Evolutionary conservation across 73 alveolate species (phyloP), one percentile per base, ranked within the genome.

Genomic region (Paramecium sonneborni): DNA sequence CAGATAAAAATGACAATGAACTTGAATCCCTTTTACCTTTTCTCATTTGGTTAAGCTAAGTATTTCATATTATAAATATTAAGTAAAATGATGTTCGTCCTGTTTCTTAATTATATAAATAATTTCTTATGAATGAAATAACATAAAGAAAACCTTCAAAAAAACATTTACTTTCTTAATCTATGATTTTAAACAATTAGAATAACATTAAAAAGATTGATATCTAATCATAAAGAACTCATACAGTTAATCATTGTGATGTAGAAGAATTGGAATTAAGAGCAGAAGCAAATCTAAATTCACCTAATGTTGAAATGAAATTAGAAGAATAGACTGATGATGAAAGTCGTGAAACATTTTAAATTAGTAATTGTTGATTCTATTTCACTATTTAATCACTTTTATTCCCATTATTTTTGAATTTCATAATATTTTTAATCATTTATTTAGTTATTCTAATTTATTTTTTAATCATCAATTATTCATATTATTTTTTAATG

Each of bases 1-100:
- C 84, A 28, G 95, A 92, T 84, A 68, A 93, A 38, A 58, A 32
- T n/a, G 96, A 93, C 82, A 92, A n/a, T 15, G 93, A 88, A 38
- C 87, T 93, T 24, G 76, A 34, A 18, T 34, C 56, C 20, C 34
- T 93, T 18, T 12, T 79, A 24, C 93, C 95, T 11, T 72, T 93
- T 57, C 92, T 93, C 28, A 58, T 88, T 18, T 70, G 85, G 79
- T 88, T 88, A 39, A 56, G 88, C 5, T 39, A 68, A 43, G 94
- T 88, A 88, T 43, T 79, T 41, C 6, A 43, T 18, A 7, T 79
- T 52, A 18, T 43, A 10, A 24, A 8, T 30, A 21, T 20, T 38
- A 23, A 79, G 90, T 44, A 79, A 79, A 20, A 4, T 44, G 90
- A 79, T 79, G 90, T 46, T 44, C 44, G 90, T 30, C 90, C 90